Percentiles rank a stretch among this genome's conserved stretches.
phyloP scores from a whole-genome alignment of 306 rosid genomes.

The Gynostemma pentaphyllum region DNA sequence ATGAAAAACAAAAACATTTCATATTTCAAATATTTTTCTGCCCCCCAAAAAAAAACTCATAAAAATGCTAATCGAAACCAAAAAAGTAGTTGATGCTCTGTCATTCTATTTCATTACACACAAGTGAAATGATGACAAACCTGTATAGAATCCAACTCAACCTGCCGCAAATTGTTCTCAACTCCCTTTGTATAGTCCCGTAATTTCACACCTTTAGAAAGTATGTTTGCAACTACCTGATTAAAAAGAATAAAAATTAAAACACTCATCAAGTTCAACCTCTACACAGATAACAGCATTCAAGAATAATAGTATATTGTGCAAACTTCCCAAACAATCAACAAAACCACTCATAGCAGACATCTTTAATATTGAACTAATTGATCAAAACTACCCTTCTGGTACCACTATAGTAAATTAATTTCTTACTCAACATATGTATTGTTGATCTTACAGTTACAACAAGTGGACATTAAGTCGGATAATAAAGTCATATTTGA shows the following conservation, averaged over 20 bases:
- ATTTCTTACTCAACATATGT: background rate
- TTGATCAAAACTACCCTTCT: background rate
- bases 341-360: background rate
- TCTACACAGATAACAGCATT: background rate
- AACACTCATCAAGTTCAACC: background rate
- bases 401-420: background rate
- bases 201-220: slow-evolving; percentile 74
- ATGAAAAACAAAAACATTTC: too few relatives aligned
- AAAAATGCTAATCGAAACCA: too few relatives aligned
- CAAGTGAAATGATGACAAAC: slow-evolving; percentile 30
- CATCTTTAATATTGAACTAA: background rate
- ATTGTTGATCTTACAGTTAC: background rate
- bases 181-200: slow-evolving; percentile 90
- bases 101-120: too few relatives aligned
- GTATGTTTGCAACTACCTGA: slow-evolving; percentile 82
- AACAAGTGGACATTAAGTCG: background rate
- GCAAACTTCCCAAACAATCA: background rate
- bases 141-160: slow-evolving; percentile 96
- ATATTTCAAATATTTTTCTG: too few relatives aligned
- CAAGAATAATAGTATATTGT: background rate
- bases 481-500: background rate
- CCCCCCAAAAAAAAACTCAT: too few relatives aligned
- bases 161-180: slow-evolving; percentile 84
- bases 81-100: too few relatives aligned
- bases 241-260: slow-evolving; percentile 7